Evolutionary conservation across 352 stramenopile species (phyloP), one percentile per base, ranked within the genome.

Genomic region (Phytophthora macrochlamydospora): DNA sequence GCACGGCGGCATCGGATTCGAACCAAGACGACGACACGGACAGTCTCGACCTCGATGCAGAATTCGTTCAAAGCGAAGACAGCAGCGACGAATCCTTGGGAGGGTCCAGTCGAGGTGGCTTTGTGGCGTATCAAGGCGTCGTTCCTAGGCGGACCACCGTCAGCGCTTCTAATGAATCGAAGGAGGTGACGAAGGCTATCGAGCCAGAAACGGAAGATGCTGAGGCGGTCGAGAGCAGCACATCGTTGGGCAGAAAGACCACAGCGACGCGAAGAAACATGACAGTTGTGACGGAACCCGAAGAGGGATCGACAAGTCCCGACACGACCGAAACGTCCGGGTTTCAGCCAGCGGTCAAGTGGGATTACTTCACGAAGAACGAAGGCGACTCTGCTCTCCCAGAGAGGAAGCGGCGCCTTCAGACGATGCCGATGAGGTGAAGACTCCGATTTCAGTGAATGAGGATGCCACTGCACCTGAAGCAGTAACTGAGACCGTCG

Each of bases 11-110:
- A 37, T 32, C 56, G 1, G 43, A 35, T 0, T 69, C 62, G 3
- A 44, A 51, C 13, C 3, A 29, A 3, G 63, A 65, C 54, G 60
- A 43, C 11, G 62, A 59, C 13, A 38, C 49, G 7, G 51, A 75
- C 8, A 48, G 60, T 1, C 13, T 70, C 43, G 60, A 75, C 7
- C 44, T 60, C 18, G 61, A 69, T 3, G 65, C 59, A 4, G 49
- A 69, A 12, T 67, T 51, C 31, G 46, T 53, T 18, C 31, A 58
- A 13, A 78, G 56, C 44, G 66, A 72, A 66, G 70, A 40, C 9
- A 72, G 62, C 49, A 59, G 62, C 24, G 64, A 76, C 18, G 64
- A 65, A 24, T 73, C 64, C 0, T 2, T 62, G 2, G 50, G 51
- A 38, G 59, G 51, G 2, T 70, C 64, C 0, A 66, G 59, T 55